Base-by-base conservation (phyloP, 2,329 filamentous ascomycete genomes). In the Xylariaceae sp. region DNA sequence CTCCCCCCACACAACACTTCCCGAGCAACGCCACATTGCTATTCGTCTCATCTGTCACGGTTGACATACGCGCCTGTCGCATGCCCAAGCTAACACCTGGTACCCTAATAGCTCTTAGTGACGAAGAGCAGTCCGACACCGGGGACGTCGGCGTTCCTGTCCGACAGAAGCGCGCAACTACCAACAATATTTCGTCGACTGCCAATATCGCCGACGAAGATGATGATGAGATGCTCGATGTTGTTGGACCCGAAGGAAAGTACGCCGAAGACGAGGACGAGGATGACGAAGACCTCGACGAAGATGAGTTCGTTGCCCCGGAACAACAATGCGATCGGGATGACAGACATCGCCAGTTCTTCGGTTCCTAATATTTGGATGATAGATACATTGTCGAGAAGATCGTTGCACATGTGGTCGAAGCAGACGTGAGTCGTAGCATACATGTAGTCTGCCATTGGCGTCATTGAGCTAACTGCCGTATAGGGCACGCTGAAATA, bases 341-440 rank as follows among this genome's bases (percentile, higher is more conserved):
- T n/a, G n/a, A n/a, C n/a, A n/a, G n/a, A n/a, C n/a, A n/a, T n/a
- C n/a, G n/a, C n/a, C n/a, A n/a, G n/a, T n/a, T n/a, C n/a, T n/a
- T 18, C 18, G 16, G 28, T 13, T 13, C 24, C 44, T 53, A 38
- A 52, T 14, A 11, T 17, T 21, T 9, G 5, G 6, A 12, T 28
- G 17, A 8, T 48, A 86, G 83, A 55, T 89, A 75, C 52, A 74
- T 86, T 11, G 85, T 92, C 4, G 84, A 90, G 57, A 74, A 77
- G 51, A 88, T 92, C 50, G 57, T 81, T 31, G 70, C 66, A 21
- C 86, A 90, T 61, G 70, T 74, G 38, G 69, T 83, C 31, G 68
- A 74, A 26, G 68, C 74, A 26, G 65, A 74, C 36, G 77, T 78
- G 58, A 43, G 68, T 31, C 18, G 12, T 54, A 11, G 26, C 14